Percentiles rank a stretch among this genome's conserved stretches.
phyloP scores from a whole-genome alignment of 2,329 filamentous ascomycete species.

The Aspergillus spinulosporus region DNA sequence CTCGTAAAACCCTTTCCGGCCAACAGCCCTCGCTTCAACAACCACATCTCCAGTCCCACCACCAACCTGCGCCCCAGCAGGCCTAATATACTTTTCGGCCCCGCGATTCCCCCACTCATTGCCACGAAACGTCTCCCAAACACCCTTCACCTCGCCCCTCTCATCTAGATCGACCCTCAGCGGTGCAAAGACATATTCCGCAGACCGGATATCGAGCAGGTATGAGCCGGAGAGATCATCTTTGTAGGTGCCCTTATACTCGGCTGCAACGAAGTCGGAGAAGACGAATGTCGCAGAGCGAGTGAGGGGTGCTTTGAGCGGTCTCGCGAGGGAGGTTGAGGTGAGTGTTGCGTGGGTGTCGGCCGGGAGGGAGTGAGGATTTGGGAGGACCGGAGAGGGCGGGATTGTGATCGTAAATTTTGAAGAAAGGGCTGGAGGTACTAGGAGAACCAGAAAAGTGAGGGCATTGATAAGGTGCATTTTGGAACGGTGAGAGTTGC shows the following conservation, averaged over 20 bases:
- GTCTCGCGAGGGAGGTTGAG: constrained; percentile 39
- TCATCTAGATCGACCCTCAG: constrained; percentile 68
- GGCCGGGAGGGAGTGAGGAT: constrained; percentile 44
- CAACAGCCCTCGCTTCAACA: constrained; percentile 64
- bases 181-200: constrained; percentile 73
- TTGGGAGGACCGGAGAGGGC: constrained; percentile 45
- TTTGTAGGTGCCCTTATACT: background rate
- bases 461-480: constrained; percentile 19
- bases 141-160: constrained; percentile 54
- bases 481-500: background rate
- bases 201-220: constrained; percentile 75
- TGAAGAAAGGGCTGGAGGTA: constrained; percentile 25
- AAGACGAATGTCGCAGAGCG: constrained; percentile 73
- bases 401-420: constrained; percentile 43
- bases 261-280: constrained; percentile 56
- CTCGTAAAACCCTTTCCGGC: constrained; percentile 72
- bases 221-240: constrained; percentile 57
- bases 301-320: constrained; percentile 63
- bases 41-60: constrained; percentile 32
- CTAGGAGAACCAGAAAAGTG: constrained; percentile 20
- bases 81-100: constrained; percentile 44
- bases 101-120: constrained; percentile 90
- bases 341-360: constrained; percentile 55
- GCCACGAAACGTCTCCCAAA: constrained; percentile 83
- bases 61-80: background rate